Base-by-base conservation (phyloP, 2,329 filamentous ascomycete species). In the Fusarium nematophilum region DNA sequence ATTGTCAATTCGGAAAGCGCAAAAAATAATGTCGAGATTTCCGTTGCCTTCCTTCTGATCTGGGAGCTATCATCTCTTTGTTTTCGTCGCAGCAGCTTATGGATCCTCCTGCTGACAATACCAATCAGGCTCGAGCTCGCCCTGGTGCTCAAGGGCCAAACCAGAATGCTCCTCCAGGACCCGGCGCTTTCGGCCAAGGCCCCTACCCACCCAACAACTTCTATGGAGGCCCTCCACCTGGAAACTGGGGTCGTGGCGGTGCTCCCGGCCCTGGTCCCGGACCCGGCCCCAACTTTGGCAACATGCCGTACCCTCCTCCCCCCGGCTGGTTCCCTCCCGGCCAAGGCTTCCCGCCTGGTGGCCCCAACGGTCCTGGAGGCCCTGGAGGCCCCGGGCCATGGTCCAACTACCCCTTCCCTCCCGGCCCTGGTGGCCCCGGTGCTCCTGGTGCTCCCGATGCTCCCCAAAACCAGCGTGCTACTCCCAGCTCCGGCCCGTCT, bases 11-110 rank as follows among this genome's bases (percentile, higher is more conserved):
- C 89, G 90, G 90, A 90, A 90, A 90, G 92, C 92, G 93, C 93
- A 96, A 88, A 87, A 81, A 92, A 90, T 85, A 85, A 82, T 97
- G 93, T 96, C 89, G 93, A 97, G 87, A 89, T 90, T 89, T 97
- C 93, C 93, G 93, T 97, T 97, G 93, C 93, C 93, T 97, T 97
- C 93, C 93, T 97, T 97, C 93, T 97, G 93, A 97, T 88, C 72
- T 62, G 38, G 62, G 62, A 68, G 55, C 59, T 57, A 47, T 40
- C 13, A 39, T 48, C 46, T 33, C 51, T 14, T 21, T 31, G 27
- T 44, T 51, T 46, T 54, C 47, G n/a, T 45, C 49, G 17, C 59
- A 59, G 60, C 62, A 38, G 26, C 31, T 43, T 42, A 60, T 80
- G n/a, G 67, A 73, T 39, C 43, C 54, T 38, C 39, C 36, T 54